These are phyloP conservation scores for Scheffersomyces stipitis DNA, from an alignment of 805 yeast genomes.

Conservation along the genomic window DNA sequence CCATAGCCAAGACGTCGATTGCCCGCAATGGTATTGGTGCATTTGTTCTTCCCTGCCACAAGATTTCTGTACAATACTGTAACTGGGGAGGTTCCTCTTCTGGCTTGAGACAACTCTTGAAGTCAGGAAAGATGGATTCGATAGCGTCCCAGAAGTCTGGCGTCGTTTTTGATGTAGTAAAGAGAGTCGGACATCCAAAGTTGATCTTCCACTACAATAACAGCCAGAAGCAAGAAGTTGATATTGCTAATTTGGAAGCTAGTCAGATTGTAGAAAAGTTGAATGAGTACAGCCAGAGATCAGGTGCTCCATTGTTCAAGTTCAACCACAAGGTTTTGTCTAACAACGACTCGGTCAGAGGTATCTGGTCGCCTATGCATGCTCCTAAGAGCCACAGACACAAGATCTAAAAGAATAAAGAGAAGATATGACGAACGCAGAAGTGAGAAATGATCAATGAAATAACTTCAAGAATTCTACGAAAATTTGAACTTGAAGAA, in stretches of 20 bases:
- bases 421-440: too few relatives aligned
- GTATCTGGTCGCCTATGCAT: constrained; percentile 97
- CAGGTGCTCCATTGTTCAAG: constrained; percentile 67
- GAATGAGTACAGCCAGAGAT: constrained; percentile 59
- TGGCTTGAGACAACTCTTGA: constrained; percentile 74
- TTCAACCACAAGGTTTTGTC: constrained; percentile 75
- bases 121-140: constrained; percentile 46
- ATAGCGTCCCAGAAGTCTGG: constrained; percentile 63
- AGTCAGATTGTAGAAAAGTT: constrained; percentile 65
- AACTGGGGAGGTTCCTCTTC: constrained; percentile 95
- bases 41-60: constrained; percentile 71
- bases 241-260: constrained; percentile 71
- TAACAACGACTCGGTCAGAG: constrained; percentile 82
- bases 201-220: constrained; percentile 38
- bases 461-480: too few relatives aligned
- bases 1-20: constrained; percentile 55
- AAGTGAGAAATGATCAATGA: too few relatives aligned
- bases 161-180: constrained; percentile 68
- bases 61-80: constrained; percentile 76
- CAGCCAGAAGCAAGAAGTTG: constrained; percentile 46
- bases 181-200: constrained; percentile 83
- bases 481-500: too few relatives aligned
- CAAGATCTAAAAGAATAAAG: too few relatives aligned
- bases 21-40: constrained; percentile 79
- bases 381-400: constrained; percentile 45